Conservation (phyloP, 352 stramenopile species). For the Globisporangium cederbergense region DNA sequence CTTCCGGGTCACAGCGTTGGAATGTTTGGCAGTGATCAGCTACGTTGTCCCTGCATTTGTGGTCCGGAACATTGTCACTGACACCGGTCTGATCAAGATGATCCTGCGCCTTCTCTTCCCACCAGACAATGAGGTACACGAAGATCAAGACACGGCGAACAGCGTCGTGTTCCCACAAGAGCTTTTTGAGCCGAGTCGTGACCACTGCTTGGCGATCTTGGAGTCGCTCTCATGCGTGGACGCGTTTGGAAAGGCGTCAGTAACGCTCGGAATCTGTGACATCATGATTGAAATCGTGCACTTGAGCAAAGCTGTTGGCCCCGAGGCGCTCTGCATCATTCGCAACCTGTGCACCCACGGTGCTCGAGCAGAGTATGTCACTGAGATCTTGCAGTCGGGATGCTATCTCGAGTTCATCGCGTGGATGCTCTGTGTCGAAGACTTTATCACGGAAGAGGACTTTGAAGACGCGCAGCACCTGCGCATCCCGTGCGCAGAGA, state of each 20-base stretch:
- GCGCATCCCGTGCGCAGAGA: slow-evolving; percentile 51
- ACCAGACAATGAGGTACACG: slow-evolving; percentile 74
- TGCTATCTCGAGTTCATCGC: slow-evolving; percentile 79
- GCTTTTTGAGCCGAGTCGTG: slow-evolving; percentile 57
- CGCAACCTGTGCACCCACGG: slow-evolving; percentile 58
- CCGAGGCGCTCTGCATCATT: slow-evolving; percentile 56
- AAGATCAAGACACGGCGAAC: slow-evolving; percentile 45
- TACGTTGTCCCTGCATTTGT: slow-evolving; percentile 53
- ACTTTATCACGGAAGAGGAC: slow-evolving; percentile 62
- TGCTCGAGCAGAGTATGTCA: slow-evolving; percentile 39
- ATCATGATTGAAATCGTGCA: slow-evolving; percentile 78
- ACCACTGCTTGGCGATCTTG: slow-evolving; percentile 59
- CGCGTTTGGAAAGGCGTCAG: slow-evolving; percentile 45
- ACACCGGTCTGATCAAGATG: slow-evolving; percentile 68
- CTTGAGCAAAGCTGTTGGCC: slow-evolving; percentile 47
- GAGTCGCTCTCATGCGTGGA: slow-evolving; percentile 54
- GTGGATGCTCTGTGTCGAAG: slow-evolving; percentile 62
- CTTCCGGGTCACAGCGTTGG: slow-evolving; percentile 56
- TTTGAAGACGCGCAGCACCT: slow-evolving; percentile 51
- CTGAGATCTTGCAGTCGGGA: slow-evolving; percentile 67
- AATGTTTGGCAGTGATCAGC: slow-evolving; percentile 61
- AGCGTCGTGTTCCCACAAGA: slow-evolving; percentile 51
- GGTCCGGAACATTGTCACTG: slow-evolving; percentile 49
- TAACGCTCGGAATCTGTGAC: slow-evolving; percentile 66
- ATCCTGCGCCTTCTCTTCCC: slow-evolving; percentile 70